Percentiles rank a stretch among this genome's conserved stretches.
phyloP scores from a whole-genome alignment of 2,329 filamentous ascomycete species.

The Chrysoporthe deuterocubensis region DNA sequence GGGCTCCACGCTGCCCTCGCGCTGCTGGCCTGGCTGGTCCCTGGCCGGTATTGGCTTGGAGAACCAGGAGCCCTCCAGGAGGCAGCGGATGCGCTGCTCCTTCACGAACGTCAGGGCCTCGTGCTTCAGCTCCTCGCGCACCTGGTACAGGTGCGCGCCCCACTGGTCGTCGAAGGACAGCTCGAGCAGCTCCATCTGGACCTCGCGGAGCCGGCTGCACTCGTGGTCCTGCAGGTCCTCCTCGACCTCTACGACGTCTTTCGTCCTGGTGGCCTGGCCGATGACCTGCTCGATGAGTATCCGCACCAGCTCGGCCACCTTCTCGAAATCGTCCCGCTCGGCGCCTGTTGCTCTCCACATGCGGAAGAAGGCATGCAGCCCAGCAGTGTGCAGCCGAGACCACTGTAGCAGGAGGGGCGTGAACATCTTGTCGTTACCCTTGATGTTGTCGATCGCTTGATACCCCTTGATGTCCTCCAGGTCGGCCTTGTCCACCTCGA shows the following conservation, averaged over 20 bases:
- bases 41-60: constrained; percentile 50
- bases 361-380: constrained; percentile 84
- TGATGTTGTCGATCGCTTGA: constrained; percentile 71
- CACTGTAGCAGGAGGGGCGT: constrained; percentile 88
- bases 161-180: constrained; percentile 92
- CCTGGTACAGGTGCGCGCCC: constrained; percentile 86
- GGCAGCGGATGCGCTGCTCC: constrained; percentile 89
- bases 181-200: constrained; percentile 93
- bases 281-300: constrained; percentile 91
- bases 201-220: constrained; percentile 73
- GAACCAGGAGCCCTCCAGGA: constrained; percentile 92
- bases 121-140: constrained; percentile 87
- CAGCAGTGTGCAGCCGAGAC: constrained; percentile 86
- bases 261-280: constrained; percentile 78
- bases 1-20: constrained; percentile 47
- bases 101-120: constrained; percentile 96
- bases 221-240: constrained; percentile 88
- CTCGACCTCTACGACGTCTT: constrained; percentile 84
- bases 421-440: constrained; percentile 85
- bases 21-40: constrained; percentile 42
- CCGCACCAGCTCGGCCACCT: constrained; percentile 87
- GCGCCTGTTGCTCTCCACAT: constrained; percentile 92
- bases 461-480: constrained; percentile 78
- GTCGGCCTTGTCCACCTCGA: constrained; percentile 86
- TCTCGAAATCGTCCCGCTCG: constrained; percentile 84